These are phyloP conservation scores for Saussurea involucrata DNA, from an alignment of 129 eudicot species.

Conservation along the genomic window DNA sequence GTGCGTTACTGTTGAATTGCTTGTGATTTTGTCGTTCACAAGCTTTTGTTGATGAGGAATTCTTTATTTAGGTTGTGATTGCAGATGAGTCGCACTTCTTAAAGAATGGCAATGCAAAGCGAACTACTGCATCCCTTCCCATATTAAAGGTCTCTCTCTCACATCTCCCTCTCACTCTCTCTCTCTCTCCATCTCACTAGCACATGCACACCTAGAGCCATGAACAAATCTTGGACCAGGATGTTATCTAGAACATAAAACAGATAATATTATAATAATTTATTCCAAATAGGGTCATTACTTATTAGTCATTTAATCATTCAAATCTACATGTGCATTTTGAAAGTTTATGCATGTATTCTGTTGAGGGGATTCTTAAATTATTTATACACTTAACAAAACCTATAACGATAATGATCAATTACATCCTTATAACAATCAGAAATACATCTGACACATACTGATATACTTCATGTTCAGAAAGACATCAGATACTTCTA, in stretches of 20 bases:
- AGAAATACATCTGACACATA: slow-evolving; percentile 1
- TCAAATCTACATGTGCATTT: not conserved
- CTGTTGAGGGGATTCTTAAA: not conserved
- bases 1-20: not conserved
- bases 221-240: not conserved
- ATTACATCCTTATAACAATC: not conserved
- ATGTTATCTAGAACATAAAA: not conserved
- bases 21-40: not conserved
- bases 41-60: slow-evolving; percentile 14
- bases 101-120: slow-evolving; percentile 93
- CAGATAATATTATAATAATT: not conserved
- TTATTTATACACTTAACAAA: not conserved
- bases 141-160: slow-evolving; percentile 61
- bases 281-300: not conserved
- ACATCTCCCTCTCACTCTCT: slow-evolving; percentile 3
- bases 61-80: slow-evolving; percentile 64
- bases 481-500: not conserved
- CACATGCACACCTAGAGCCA: not conserved
- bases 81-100: slow-evolving; percentile 98
- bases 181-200: not conserved
- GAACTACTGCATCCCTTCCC: slow-evolving; percentile 83
- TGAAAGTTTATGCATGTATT: not conserved
- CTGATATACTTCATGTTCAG: not conserved
- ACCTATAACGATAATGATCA: not conserved
- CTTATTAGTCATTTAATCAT: not conserved